Percentiles rank a stretch among this genome's conserved stretches.
Evolutionary conservation across 192 early-diverging fungal genomes (phyloP).

Genomic region (Rhizophlyctis rosea): DNA sequence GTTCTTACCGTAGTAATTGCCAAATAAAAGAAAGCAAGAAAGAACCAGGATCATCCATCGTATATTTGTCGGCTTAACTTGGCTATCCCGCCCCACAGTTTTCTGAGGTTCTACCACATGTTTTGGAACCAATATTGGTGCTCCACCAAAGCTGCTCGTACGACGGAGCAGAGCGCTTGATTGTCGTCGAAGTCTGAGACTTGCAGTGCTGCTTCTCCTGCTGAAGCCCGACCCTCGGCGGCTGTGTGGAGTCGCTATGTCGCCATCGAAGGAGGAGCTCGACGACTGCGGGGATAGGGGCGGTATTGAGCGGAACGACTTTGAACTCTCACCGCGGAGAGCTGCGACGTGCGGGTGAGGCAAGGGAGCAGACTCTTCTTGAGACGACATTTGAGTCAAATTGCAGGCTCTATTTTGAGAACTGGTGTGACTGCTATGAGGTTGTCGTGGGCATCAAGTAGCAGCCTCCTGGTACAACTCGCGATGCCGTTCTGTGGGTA

Average conservation of each 20-base stretch:
- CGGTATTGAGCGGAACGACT: neutral
- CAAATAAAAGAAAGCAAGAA: slow-evolving; percentile 44
- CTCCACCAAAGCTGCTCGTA: slow-evolving; percentile 41
- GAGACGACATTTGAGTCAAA: too few species aligned
- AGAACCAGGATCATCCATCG: slow-evolving; percentile 43
- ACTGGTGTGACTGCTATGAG: too few species aligned
- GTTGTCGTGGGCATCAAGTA: too few species aligned
- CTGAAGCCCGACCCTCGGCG: neutral
- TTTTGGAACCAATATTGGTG: slow-evolving; percentile 28
- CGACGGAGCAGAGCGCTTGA: slow-evolving; percentile 26
- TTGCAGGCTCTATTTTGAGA: too few species aligned
- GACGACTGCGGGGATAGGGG: neutral
- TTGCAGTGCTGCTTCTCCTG: neutral
- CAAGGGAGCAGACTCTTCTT: too few species aligned
- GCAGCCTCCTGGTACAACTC: too few species aligned
- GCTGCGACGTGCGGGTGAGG: too few species aligned
- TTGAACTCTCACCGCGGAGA: too few species aligned
- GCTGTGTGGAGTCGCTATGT: neutral
- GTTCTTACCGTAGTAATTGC: slow-evolving; percentile 39
- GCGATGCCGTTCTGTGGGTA: too few species aligned
- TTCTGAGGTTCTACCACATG: neutral
- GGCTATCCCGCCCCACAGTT: neutral
- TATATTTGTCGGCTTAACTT: slow-evolving; percentile 10
- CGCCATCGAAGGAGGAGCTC: neutral
- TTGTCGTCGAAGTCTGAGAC: neutral